Conservation (phyloP, 495 filamentous ascomycete species). For the Aspergillus taichungensis region DNA sequence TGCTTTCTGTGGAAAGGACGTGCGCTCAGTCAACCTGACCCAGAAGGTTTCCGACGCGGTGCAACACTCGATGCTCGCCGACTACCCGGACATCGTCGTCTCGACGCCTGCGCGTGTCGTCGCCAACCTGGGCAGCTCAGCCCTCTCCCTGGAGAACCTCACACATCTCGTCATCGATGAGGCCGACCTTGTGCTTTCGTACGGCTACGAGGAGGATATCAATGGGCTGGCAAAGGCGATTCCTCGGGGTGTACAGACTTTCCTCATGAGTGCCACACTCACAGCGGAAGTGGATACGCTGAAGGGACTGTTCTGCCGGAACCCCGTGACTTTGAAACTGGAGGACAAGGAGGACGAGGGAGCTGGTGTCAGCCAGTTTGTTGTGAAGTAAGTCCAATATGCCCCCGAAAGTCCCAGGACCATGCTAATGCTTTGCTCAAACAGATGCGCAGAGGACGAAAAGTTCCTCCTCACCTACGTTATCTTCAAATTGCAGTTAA, state of each 20-base stretch:
- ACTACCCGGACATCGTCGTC: slow-evolving; percentile 79
- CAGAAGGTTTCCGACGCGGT: slow-evolving; percentile 81
- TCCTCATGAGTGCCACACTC: slow-evolving; percentile 89
- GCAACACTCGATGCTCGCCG: slow-evolving; percentile 76
- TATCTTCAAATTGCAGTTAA: slow-evolving; percentile 87
- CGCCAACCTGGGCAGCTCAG: slow-evolving; percentile 57
- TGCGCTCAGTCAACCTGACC: slow-evolving; percentile 75
- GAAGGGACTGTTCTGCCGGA: slow-evolving; percentile 78
- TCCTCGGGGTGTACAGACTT: slow-evolving; percentile 79
- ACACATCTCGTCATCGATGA: slow-evolving; percentile 87
- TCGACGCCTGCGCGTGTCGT: slow-evolving; percentile 76
- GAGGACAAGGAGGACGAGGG: slow-evolving; percentile 64
- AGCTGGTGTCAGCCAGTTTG: slow-evolving; percentile 71
- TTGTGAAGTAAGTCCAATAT: slow-evolving; percentile 53
- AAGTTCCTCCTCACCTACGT: slow-evolving; percentile 92
- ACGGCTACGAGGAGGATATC: slow-evolving; percentile 89
- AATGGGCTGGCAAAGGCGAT: slow-evolving; percentile 63
- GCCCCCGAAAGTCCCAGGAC: not conserved
- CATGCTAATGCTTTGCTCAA: slow-evolving; percentile 6
- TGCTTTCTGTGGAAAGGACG: slow-evolving; percentile 72
- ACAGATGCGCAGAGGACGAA: slow-evolving; percentile 83
- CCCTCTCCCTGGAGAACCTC: slow-evolving; percentile 60
- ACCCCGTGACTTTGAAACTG: slow-evolving; percentile 68
- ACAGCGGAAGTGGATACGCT: slow-evolving; percentile 77
- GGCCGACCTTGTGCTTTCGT: slow-evolving; percentile 87